These are phyloP conservation scores for Jatropha curcas DNA, from an alignment of 345 rosid species.

Conservation along the genomic window DNA sequence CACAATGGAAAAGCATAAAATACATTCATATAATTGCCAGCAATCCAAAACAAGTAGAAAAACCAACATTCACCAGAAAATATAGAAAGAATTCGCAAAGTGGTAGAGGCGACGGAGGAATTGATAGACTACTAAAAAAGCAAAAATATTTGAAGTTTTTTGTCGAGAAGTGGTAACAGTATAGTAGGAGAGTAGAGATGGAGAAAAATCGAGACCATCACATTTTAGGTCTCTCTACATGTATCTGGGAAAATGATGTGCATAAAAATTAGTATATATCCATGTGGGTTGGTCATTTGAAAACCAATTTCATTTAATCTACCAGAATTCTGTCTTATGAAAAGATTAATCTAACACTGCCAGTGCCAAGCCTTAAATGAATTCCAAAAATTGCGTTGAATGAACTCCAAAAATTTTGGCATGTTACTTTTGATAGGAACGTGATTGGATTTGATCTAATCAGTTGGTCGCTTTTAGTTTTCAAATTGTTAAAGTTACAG, in stretches of 20 bases:
- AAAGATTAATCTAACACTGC: not conserved
- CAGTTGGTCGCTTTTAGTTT: not conserved
- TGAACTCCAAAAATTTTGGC: not conserved
- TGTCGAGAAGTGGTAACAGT: too few species aligned
- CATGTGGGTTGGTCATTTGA: not conserved
- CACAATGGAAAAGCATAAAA: too few species aligned
- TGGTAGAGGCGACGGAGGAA: not conserved
- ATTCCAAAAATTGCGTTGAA: too few species aligned
- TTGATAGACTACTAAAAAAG: too few species aligned
- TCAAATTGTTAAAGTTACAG: too few species aligned
- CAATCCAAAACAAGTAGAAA: too few species aligned
- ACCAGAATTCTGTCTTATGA: not conserved
- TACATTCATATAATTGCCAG: too few species aligned
- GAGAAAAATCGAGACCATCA: not conserved
- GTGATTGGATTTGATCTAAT: not conserved
- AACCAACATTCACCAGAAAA: too few species aligned
- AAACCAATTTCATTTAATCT: not conserved
- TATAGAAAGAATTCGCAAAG: too few species aligned
- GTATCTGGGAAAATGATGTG: not conserved
- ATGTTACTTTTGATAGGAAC: not conserved
- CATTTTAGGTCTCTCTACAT: not conserved
- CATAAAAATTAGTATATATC: too few species aligned
- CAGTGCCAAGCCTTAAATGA: too few species aligned
- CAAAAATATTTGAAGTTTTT: not conserved
- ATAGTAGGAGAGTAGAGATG: too few species aligned